These are phyloP conservation scores for Parmelia sp. DNA, from an alignment of 495 filamentous ascomycete genomes.

Conservation along the genomic window DNA sequence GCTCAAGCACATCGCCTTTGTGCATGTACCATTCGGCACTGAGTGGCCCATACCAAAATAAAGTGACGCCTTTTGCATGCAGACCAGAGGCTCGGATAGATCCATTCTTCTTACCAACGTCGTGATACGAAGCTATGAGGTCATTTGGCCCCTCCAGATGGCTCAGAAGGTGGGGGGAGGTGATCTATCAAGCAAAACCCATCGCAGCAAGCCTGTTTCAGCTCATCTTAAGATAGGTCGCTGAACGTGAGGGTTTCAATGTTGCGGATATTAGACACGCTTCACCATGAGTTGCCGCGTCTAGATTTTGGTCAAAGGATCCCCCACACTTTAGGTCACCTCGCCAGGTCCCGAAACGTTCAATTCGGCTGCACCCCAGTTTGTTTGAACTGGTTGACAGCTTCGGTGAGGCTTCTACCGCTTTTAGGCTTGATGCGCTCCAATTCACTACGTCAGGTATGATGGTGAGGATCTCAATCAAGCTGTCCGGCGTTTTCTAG, in stretches of 20 bases:
- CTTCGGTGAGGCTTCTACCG: constrained; percentile 16
- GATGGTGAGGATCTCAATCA: constrained; percentile 2
- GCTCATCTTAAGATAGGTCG: not conserved
- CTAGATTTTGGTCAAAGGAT: not conserved
- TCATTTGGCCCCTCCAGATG: not conserved
- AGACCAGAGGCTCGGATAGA: constrained; percentile 14
- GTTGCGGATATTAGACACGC: constrained; percentile 2
- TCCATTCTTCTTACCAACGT: not conserved
- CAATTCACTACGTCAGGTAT: constrained; percentile 3
- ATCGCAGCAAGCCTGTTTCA: constrained; percentile 3
- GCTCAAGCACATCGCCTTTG: constrained; percentile 1
- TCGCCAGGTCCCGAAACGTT: constrained; percentile 10
- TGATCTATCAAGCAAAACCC: not conserved
- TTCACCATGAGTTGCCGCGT: not conserved
- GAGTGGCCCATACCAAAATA: not conserved
- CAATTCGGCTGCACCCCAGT: constrained; percentile 12
- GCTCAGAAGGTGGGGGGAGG: too few species aligned
- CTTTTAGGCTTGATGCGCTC: constrained; percentile 15
- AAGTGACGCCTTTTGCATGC: not conserved
- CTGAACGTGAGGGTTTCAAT: not conserved
- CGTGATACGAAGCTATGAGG: not conserved
- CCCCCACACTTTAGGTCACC: constrained; percentile 8
- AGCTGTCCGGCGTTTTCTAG: constrained; percentile 17
- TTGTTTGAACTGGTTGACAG: constrained; percentile 12
- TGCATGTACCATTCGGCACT: not conserved